phyloP scores from a whole-genome alignment of 768 basidiomycete species.

The Podaxis mareebaensis region DNA sequence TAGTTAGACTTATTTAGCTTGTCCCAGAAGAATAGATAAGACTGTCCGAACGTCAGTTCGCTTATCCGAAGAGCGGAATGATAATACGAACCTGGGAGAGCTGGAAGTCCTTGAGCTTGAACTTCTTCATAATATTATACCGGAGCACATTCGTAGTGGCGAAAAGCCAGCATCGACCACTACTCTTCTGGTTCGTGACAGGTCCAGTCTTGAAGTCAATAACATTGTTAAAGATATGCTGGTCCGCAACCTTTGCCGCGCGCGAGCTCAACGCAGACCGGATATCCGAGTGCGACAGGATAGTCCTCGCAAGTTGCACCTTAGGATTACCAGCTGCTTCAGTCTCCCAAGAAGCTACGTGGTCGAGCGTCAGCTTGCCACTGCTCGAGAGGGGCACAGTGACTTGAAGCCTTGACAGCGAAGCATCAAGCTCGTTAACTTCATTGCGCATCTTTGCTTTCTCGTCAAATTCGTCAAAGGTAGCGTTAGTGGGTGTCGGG shows the following conservation, averaged over 20 bases:
- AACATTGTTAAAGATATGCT: constrained; percentile 81
- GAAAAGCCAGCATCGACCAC: constrained; percentile 95
- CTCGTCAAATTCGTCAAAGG: constrained; percentile 34
- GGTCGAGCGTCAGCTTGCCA: constrained; percentile 60
- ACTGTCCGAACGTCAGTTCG: constrained; percentile 37
- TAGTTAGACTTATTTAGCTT: constrained; percentile 94
- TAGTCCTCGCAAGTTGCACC: constrained; percentile 71
- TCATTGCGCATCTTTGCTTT: constrained; percentile 2
- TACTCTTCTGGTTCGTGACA: constrained; percentile 83
- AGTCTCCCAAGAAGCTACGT: constrained; percentile 69
- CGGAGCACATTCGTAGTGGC: constrained; percentile 87
- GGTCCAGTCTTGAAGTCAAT: constrained; percentile 82
- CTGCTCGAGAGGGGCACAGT: constrained; percentile 48
- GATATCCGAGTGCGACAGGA: constrained; percentile 71
- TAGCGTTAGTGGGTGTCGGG: constrained; percentile 24
- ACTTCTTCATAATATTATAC: constrained; percentile 81
- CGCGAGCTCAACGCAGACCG: constrained; percentile 64
- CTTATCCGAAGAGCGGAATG: not conserved
- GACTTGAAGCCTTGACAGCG: constrained; percentile 34
- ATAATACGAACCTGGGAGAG: constrained; percentile 69
- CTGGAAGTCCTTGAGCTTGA: constrained; percentile 87
- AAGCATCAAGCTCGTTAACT: constrained; percentile 26
- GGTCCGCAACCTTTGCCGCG: constrained; percentile 57
- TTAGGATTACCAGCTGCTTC: constrained; percentile 56
- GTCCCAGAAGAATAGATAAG: constrained; percentile 95